Base-by-base conservation (phyloP, 495 filamentous ascomycete species). In the Immersiella caudata region DNA sequence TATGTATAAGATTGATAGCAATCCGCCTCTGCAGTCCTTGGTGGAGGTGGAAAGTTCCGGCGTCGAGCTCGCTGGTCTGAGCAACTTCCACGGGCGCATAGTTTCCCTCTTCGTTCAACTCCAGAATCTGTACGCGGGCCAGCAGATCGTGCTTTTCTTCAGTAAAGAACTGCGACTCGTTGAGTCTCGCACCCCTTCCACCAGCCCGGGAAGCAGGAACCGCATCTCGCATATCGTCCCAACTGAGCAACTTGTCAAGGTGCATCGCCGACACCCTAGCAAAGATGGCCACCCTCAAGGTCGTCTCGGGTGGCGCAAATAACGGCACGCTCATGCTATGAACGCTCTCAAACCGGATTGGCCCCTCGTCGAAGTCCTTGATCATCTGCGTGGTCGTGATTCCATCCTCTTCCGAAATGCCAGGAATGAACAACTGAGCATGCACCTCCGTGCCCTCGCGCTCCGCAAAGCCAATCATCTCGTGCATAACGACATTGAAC, bases 241-340 rank as follows among this genome's bases (percentile, higher is more conserved):
- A 99, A 78, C 96, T 98, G 5, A 99, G 86, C 40, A 99, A 84
- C 78, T 97, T 98, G 74, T 99, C 95, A 6, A 99, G 85, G 76
- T 99, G 95, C 90, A 97, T 97, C 0, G 89, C 80, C 18, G 91
- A 94, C 58, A 97, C 92, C 70, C 89, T 90, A 27, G 96, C 94
- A 74, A 97, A 98, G 65, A 99, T 90, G 33, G 93, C 92, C n/a
- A 98, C 90, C 64, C 96, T 87, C 51, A 99, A 78, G 8, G 87
- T 88, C 9, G 91, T 88, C 36, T 88, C 87, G 29, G 84, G 87
- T 12, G 93, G 87, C 65, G 91, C 93, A 25, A 89, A 89, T 46
- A 96, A 83, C n/a, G 96, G 96, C 66, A 99, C 81, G 76, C 94
- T 97, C 94, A 99, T 97, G 72, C 92, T 96, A 80, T 99, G 95